These are phyloP conservation scores for Teunomyces cretensis DNA, from an alignment of 805 yeast species.

Conservation along the genomic window DNA sequence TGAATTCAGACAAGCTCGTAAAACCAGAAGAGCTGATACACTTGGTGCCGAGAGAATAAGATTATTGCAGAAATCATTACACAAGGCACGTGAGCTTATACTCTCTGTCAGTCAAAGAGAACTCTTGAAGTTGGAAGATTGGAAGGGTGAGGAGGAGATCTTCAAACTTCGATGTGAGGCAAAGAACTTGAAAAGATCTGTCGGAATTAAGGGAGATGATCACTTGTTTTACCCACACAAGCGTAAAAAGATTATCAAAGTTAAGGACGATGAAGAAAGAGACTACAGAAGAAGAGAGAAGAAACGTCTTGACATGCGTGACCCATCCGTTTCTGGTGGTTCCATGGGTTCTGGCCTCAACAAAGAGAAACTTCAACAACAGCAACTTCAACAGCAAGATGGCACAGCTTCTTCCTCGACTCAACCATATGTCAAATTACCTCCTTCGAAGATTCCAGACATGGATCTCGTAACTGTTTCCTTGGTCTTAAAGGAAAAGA, in stretches of 20 bases:
- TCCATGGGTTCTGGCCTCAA: not conserved
- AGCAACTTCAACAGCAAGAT: conserved; percentile 9
- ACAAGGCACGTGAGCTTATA: conserved; percentile 68
- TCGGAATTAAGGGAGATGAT: conserved; percentile 81
- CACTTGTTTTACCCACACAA: conserved; percentile 78
- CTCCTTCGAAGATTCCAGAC: conserved; percentile 91
- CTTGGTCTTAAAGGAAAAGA: conserved; percentile 68
- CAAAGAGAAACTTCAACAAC: conserved; percentile 10
- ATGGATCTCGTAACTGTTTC: conserved; percentile 84
- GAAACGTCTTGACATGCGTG: conserved; percentile 20
- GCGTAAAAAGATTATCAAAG: conserved; percentile 51
- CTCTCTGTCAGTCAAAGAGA: conserved; percentile 76
- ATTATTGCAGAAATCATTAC: conserved; percentile 70
- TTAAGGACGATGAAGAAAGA: conserved; percentile 35
- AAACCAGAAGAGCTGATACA: conserved; percentile 91
- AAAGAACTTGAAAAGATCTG: conserved; percentile 69
- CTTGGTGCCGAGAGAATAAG: conserved; percentile 85
- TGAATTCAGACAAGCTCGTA: conserved; percentile 92
- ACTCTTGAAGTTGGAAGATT: conserved; percentile 55
- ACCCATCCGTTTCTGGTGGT: conserved; percentile 6
- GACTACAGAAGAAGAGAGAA: conserved; percentile 21
- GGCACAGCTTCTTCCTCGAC: conserved; percentile 27
- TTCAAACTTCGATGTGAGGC: conserved; percentile 73
- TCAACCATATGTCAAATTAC: conserved; percentile 83
- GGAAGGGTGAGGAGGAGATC: conserved; percentile 62